phyloP scores from a whole-genome alignment of 1,139 yeast species.

The Blastobotrys persicus region DNA sequence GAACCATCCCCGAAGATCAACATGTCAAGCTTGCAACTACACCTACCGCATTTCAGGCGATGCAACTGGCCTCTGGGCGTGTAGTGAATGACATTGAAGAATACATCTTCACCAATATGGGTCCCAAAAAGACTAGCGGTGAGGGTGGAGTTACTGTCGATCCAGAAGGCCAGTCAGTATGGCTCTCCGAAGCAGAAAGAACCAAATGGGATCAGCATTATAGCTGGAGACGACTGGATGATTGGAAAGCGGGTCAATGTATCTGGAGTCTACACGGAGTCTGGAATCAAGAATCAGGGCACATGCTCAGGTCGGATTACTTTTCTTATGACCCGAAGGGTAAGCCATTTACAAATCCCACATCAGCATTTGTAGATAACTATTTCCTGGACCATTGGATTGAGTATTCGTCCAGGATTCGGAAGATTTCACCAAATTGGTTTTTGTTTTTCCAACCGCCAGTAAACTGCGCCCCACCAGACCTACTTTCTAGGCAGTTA shows the following conservation, averaged over 20 bases:
- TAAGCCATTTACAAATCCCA: constrained; percentile 44
- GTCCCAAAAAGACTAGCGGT: constrained; percentile 53
- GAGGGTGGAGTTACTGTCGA: constrained; percentile 53
- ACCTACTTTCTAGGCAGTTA: constrained; percentile 16
- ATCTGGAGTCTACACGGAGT: constrained; percentile 76
- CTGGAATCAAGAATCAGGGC: constrained; percentile 53
- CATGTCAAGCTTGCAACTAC: constrained; percentile 33
- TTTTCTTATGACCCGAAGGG: constrained; percentile 47
- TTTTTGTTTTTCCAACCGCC: constrained; percentile 78
- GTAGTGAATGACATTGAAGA: constrained; percentile 57
- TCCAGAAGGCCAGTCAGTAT: constrained; percentile 64
- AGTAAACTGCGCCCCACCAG: constrained; percentile 75
- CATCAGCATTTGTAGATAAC: constrained; percentile 57
- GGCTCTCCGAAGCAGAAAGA: constrained; percentile 48
- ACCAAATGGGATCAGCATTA: constrained; percentile 56
- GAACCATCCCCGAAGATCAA: constrained; percentile 28
- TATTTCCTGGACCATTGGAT: constrained; percentile 59
- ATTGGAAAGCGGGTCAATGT: constrained; percentile 74
- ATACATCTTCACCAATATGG: constrained; percentile 64
- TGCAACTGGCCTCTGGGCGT: constrained; percentile 66
- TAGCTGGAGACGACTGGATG: constrained; percentile 61
- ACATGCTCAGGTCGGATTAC: constrained; percentile 48
- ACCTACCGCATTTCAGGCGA: constrained; percentile 35
- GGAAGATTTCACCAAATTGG: constrained; percentile 44
- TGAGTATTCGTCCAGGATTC: constrained; percentile 42